phyloP scores from a whole-genome alignment of 768 basidiomycete species.

The Collybia sordida region DNA sequence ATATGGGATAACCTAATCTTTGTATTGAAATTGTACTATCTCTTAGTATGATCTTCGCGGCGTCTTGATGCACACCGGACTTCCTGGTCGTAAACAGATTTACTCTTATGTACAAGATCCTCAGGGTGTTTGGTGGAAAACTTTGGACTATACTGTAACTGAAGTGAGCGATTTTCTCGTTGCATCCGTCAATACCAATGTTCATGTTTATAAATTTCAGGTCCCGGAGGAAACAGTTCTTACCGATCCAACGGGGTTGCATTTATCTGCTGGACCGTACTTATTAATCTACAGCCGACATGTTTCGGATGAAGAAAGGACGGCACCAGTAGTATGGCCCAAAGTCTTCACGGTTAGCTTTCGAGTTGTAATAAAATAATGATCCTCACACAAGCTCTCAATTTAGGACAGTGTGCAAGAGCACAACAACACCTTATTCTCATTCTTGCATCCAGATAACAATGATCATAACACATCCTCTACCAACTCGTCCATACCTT shows the following conservation, averaged over 20 bases:
- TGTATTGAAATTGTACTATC: not conserved
- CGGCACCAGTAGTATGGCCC: slow-evolving; percentile 75
- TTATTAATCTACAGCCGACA: slow-evolving; percentile 67
- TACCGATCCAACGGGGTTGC: slow-evolving; percentile 68
- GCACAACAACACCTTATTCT: slow-evolving; percentile 1
- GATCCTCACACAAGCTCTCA: too few species aligned
- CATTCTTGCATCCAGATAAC: not conserved
- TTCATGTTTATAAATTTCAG: slow-evolving; percentile 33
- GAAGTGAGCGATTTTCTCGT: slow-evolving; percentile 42
- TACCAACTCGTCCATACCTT: slow-evolving; percentile 1
- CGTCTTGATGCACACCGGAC: slow-evolving; percentile 75
- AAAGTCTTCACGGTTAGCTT: slow-evolving; percentile 1
- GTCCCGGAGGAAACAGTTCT: slow-evolving; percentile 71
- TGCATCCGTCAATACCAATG: not conserved
- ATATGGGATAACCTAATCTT: too few species aligned
- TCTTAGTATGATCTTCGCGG: slow-evolving; percentile 79
- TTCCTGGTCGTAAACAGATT: slow-evolving; percentile 74
- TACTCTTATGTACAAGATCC: slow-evolving; percentile 74
- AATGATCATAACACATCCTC: not conserved
- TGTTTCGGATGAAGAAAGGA: slow-evolving; percentile 17
- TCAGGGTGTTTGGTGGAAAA: slow-evolving; percentile 78
- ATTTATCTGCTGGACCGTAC: slow-evolving; percentile 77
- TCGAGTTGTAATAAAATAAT: too few species aligned
- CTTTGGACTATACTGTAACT: slow-evolving; percentile 64
- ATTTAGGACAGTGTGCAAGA: slow-evolving; percentile 2